phyloP scores from a whole-genome alignment of 345 rosid species.

The Aquilaria malaccensis region DNA sequence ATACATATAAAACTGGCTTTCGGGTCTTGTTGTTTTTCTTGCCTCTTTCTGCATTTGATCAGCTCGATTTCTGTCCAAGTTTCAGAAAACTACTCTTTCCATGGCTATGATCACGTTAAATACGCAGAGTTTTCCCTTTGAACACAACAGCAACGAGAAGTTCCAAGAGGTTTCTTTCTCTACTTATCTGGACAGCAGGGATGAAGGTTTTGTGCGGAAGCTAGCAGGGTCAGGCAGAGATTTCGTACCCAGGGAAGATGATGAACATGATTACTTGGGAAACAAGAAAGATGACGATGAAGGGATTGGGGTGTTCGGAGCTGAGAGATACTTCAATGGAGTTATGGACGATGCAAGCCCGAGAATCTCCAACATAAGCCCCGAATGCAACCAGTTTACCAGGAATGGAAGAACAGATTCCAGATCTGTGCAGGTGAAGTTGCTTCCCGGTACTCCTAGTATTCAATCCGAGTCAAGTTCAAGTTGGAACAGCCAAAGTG shows the following conservation, averaged over 20 bases:
- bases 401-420: conserved; percentile 11
- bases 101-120: conserved; percentile 30
- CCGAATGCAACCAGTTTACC: conserved; percentile 14
- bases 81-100: not conserved
- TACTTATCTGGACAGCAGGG: conserved; percentile 35
- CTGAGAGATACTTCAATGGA: conserved; percentile 81
- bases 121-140: conserved; percentile 24
- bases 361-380: conserved; percentile 18
- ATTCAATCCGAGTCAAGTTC: conserved; percentile 47
- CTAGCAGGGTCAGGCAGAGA: conserved; percentile 21
- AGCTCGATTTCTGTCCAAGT: not conserved
- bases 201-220: conserved; percentile 30
- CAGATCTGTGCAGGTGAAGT: conserved; percentile 18
- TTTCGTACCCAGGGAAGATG: conserved; percentile 6
- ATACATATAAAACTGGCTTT: not conserved
- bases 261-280: conserved; percentile 13
- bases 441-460: conserved; percentile 40
- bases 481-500: conserved; percentile 60
- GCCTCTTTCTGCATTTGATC: conserved; percentile 1
- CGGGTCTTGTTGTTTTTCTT: conserved; percentile 8
- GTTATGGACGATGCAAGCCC: conserved; percentile 37
- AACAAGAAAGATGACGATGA: conserved; percentile 51
- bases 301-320: conserved; percentile 76
- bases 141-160: conserved; percentile 17
- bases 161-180: conserved; percentile 43